Base-by-base conservation (phyloP, 495 filamentous ascomycete genomes). In the Talaromyces adpressus region DNA sequence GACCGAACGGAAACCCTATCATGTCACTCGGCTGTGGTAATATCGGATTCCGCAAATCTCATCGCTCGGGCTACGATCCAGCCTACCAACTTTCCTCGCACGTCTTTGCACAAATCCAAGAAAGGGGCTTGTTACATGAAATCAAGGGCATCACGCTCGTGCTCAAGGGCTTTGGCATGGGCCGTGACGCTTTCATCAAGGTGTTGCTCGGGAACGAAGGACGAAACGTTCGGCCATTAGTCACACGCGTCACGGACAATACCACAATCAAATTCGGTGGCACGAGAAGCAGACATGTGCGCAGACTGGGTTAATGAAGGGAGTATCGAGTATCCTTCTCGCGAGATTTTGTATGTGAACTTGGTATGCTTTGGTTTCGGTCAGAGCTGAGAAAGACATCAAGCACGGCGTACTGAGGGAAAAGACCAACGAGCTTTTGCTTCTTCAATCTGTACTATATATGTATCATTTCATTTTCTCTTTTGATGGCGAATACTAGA, bases 201-300 rank as follows among this genome's bases (percentile, higher is more conserved):
- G 90, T 92, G 0, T 73, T 98, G 34, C 70, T 98, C 68, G 92
- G 95, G 18, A 86, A 78, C 49, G 93, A 98, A 72, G 94, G 94
- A 58, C 86, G 82, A 70, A 69, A 77, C 66, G 66, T 98, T 54
- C 85, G 91, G 65, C 75, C 77, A 16, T 84, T 86, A 77, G 85
- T 98, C 64, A 77, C 80, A 58, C 85, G 85, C 68, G 90, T 98
- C 41, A 82, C 87, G 23, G 94, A 98, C 80, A 75, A 83, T 36
- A 96, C 92, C 54, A 87, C 90, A 69, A 71, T 98, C 71, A 98
- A 98, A 77, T 96, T 97, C 79, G 94, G 95, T 77, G 95, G 94
- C 70, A 92, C 91, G 64, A 89, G 93, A 74, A 91, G 90, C 79
- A 81, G 79, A 71, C 89, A 85, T 69, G 84, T 85, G 45, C 92